phyloP scores from a whole-genome alignment of 805 yeast species.

The Lipomyces yamadae region DNA sequence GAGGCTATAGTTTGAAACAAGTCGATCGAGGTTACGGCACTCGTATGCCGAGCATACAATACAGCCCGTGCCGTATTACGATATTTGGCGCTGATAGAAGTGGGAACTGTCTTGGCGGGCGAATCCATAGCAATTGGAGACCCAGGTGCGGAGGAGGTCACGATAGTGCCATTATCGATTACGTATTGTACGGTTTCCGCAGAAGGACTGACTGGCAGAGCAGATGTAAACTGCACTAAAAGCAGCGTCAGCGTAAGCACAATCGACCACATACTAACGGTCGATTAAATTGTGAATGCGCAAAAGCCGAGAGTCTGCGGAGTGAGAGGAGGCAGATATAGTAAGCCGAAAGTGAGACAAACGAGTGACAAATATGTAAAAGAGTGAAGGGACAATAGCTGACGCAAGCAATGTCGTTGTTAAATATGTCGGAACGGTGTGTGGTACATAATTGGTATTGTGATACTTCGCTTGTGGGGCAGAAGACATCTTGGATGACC shows the following conservation, averaged over 20 bases:
- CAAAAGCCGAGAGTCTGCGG: no score
- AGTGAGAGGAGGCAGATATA: no score
- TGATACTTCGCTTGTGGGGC: no score
- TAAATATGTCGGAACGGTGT: neutral
- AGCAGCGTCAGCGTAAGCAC: neutral
- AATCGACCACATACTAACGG: neutral
- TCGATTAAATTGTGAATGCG: neutral
- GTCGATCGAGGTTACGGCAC: constrained; percentile 12
- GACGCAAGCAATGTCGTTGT: neutral
- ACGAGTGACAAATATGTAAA: no score
- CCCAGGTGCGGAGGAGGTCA: neutral
- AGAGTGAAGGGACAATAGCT: neutral
- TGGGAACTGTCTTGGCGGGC: neutral
- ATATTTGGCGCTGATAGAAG: neutral
- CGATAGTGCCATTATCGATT: neutral
- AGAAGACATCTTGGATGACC: neutral
- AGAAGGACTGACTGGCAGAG: neutral
- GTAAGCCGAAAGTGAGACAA: no score
- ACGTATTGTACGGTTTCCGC: constrained; percentile 22
- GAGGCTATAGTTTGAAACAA: constrained; percentile 32
- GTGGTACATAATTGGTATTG: no score
- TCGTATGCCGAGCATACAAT: neutral
- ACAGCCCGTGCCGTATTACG: no score
- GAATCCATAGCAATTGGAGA: constrained; percentile 7
- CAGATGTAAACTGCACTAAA: neutral